Percentiles rank a stretch among this genome's conserved stretches.
Evolutionary conservation across 257 asterid species (phyloP).

Genomic region (Plantago major): DNA sequence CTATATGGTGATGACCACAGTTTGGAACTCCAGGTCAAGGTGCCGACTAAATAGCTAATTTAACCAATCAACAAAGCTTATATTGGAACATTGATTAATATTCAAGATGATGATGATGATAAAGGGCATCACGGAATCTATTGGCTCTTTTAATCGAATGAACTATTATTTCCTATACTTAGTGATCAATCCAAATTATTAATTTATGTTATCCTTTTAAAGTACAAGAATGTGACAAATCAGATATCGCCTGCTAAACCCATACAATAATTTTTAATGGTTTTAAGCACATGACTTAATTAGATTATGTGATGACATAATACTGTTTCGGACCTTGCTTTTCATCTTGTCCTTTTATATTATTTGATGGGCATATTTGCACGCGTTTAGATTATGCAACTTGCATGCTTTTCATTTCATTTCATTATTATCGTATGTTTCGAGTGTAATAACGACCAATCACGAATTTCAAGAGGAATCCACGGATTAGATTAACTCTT

Average conservation of each 20-base stretch:
- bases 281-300: constrained; percentile 27
- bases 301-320: constrained; percentile 14
- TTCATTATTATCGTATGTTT: too few relatives aligned
- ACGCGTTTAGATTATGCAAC: not conserved
- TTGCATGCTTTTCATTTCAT: not conserved
- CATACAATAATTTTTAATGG: too few relatives aligned
- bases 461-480: too few relatives aligned
- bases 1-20: constrained; percentile 11
- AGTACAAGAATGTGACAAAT: not conserved
- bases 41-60: constrained; percentile 32
- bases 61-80: constrained; percentile 4
- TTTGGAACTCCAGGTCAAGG: constrained; percentile 32
- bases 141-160: constrained; percentile 17
- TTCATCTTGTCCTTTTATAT: not conserved
- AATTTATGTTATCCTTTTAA: not conserved
- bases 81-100: not conserved
- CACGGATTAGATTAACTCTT: too few relatives aligned
- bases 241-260: not conserved
- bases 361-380: not conserved
- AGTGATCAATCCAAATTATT: constrained; percentile 12
- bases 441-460: too few relatives aligned
- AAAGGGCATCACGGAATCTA: constrained; percentile 38
- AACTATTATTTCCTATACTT: not conserved
- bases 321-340: not conserved
- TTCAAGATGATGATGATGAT: constrained; percentile 18